Base-by-base conservation (phyloP, 2,329 filamentous ascomycete species). In the Boeremia lycopersici region DNA sequence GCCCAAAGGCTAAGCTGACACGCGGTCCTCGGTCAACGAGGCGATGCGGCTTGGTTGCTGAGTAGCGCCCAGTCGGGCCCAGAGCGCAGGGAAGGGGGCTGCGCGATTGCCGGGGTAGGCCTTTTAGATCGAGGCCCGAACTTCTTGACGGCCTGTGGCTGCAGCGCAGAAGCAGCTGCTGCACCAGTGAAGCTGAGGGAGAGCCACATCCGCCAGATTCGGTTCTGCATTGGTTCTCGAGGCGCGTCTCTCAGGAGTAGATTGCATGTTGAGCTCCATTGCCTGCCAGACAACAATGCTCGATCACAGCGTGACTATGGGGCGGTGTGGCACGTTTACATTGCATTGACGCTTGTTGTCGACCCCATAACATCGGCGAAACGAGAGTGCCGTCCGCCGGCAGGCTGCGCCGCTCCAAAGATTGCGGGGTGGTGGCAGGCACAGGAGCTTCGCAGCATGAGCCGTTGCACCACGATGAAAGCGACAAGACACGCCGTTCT, bases 1-100 rank as follows among this genome's bases (percentile, higher is more conserved):
- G 60, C 60, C 54, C 53, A 61, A 59, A 56, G 57, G 61, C 66
- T 56, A 63, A 69, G 67, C 67, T 68, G 66, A 70, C 65, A 64
- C 64, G 64, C 67, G 65, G 60, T 55, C 45, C 57, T 61, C 58
- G 57, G 56, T 59, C 57, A 59, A 55, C 49, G 39, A 50, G 49
- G 55, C 48, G 54, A 45, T 42, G 39, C 48, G 38, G 60, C 57
- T 62, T 67, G 59, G 59, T 59, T 52, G 48, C 26, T 45, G 48
- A 53, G 59, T 62, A 64, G 63, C 63, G 60, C 48, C 50, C 29
- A 50, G 39, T 42, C 51, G 54, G 59, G 54, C 53, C 63, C 55
- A 64, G 61, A 57, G 56, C 48, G 48, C 51, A 51, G 53, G 59
- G 53, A 56, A 45, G 44, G 36, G 34, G 48, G 53, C 51, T 55